These are phyloP conservation scores for Dacryopinax primogenitus DNA, from an alignment of 768 basidiomycete species.

Conservation along the genomic window DNA sequence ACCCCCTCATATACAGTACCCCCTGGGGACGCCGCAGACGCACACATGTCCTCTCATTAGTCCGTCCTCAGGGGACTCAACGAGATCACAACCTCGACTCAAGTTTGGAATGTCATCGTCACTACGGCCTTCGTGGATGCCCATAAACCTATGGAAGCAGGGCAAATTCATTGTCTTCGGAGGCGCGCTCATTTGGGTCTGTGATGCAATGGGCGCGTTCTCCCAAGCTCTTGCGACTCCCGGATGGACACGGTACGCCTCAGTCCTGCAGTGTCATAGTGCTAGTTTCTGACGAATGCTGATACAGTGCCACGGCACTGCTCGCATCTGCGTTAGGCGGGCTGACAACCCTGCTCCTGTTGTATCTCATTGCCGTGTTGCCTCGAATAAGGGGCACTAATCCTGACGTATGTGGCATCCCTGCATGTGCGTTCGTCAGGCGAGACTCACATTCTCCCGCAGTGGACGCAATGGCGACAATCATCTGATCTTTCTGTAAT, in stretches of 20 bases:
- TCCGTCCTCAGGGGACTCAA: background rate
- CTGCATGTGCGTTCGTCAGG: background rate
- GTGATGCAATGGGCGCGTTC: background rate
- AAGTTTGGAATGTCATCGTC: background rate
- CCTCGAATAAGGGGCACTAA: background rate
- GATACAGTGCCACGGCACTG: background rate
- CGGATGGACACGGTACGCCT: background rate
- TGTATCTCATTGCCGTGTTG: background rate
- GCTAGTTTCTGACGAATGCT: background rate
- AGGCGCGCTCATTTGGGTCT: background rate
- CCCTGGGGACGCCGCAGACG: too few species aligned
- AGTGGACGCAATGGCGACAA: conserved; percentile 6
- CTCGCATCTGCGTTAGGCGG: background rate
- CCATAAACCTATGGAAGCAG: conserved; percentile 7
- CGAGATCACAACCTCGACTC: background rate
- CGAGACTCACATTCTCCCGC: background rate
- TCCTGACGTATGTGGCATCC: background rate
- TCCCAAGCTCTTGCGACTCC: background rate
- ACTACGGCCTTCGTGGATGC: background rate
- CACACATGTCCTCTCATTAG: background rate
- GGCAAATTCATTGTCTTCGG: conserved; percentile 4
- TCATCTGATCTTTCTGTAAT: background rate
- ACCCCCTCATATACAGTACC: too few species aligned
- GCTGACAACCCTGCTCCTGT: background rate
- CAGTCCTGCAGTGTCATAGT: background rate